These are phyloP conservation scores for Acephala macrosclerotiorum DNA, from an alignment of 2,329 filamentous ascomycete species.

Conservation along the genomic window DNA sequence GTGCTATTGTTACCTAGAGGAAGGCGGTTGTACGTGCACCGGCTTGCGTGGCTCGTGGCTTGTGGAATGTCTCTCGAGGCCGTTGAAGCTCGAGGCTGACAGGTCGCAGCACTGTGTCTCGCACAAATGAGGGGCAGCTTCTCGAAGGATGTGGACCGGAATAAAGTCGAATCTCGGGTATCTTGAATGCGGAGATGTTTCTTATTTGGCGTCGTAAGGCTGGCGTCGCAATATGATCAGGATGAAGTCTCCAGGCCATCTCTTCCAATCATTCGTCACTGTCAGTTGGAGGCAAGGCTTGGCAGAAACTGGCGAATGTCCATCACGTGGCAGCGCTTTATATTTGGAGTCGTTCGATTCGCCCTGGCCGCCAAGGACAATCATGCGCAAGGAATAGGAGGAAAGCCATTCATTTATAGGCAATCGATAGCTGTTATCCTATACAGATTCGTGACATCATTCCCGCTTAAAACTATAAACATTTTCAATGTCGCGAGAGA, in stretches of 20 bases:
- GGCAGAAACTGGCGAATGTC: neutral
- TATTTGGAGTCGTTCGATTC: too few relatives aligned
- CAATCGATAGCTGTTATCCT: neutral
- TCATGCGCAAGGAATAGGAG: neutral
- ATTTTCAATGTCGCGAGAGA: neutral
- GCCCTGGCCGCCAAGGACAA: neutral
- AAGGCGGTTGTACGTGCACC: constrained; percentile 9
- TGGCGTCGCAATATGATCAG: constrained; percentile 16
- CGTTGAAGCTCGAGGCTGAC: constrained; percentile 18
- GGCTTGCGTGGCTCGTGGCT: constrained; percentile 21
- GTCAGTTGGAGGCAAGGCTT: neutral
- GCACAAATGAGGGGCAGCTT: neutral
- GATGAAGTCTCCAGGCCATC: neutral
- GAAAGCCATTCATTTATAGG: neutral
- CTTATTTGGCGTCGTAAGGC: constrained; percentile 23
- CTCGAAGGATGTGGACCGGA: neutral
- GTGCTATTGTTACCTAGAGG: constrained; percentile 6
- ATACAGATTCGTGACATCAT: neutral
- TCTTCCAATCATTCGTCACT: constrained; percentile 11
- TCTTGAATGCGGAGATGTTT: constrained; percentile 1
- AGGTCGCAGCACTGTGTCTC: neutral
- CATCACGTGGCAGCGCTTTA: constrained; percentile 25
- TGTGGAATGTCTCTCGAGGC: constrained; percentile 14
- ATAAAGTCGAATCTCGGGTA: neutral
- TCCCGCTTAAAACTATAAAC: constrained; percentile 2